Base-by-base conservation (phyloP, 768 basidiomycete species). In the Suillus luteus region DNA sequence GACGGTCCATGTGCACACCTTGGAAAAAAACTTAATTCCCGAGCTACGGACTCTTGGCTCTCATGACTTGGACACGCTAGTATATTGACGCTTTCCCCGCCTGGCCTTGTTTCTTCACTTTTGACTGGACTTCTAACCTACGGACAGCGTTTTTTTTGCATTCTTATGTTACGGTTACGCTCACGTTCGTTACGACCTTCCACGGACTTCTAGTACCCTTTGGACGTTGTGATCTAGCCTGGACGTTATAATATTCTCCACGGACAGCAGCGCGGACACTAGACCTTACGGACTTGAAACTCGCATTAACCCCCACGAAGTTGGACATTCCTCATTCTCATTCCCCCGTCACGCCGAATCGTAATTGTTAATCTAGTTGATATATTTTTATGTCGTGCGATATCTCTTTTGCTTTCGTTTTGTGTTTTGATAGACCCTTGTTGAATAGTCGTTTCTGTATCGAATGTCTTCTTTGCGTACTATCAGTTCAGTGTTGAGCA, bases 341-440 rank as follows among this genome's bases (percentile, higher is more conserved):
- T 24, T 40, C 22, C 55, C 55, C 3, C 2, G 27, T 41, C 57
- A 58, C 57, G 55, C 40, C 38, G 49, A 51, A 51, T 66, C 62
- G 51, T 74, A 74, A 74, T 73, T 57, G 65, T 64, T 75, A 75
- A 61, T 67, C 65, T 74, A 74, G 59, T 41, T 55, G 64, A 61
- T 68, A 70, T 70, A 70, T 64, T 63, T 62, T 70, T 73, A 73
- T 44, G 60, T 63, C 67, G 69, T 69, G 67, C 55, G 65, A 67
- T 65, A 66, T 54, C 55, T 64, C 59, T 37, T 51, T 51, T 51
- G 49, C 24, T 51, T 51, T 49, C 27, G 49, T 31, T 51, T 48
- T 48, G 60, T 61, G 33, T 62, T 62, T 57, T 33, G 43, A 63
- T 60, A 63, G 60, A 60, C 60, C 22, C 38, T 57, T 58, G 55